A percentile compares a stretch with the other conserved stretches of the same genome.
Conservation (phyloP, 257 asterid species). For the Solanum paucissectum region DNA sequence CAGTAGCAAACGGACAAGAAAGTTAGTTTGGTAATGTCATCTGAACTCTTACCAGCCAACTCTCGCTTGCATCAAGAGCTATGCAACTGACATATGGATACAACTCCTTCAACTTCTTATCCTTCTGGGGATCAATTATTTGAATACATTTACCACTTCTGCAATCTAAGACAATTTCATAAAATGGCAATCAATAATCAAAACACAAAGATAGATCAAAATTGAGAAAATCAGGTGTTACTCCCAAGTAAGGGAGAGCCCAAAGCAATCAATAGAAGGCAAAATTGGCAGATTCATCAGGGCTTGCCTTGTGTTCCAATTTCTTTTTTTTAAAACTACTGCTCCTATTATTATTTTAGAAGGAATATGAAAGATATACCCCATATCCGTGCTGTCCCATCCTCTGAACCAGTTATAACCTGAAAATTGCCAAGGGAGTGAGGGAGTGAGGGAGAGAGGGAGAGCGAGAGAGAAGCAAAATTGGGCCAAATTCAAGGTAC, state of each 20-base stretch:
- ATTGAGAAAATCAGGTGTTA: background rate
- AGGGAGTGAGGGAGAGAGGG: background rate
- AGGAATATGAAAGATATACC: slow-evolving; percentile 32
- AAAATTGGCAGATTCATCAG: background rate
- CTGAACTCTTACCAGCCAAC: slow-evolving; percentile 83
- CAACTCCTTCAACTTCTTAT: slow-evolving; percentile 26
- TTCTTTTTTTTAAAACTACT: background rate
- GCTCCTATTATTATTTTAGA: background rate
- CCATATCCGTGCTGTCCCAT: slow-evolving; percentile 90
- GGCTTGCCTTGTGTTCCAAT: background rate
- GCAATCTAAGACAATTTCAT: slow-evolving; percentile 47
- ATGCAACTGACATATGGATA: slow-evolving; percentile 66
- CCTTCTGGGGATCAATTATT: slow-evolving; percentile 46
- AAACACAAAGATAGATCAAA: background rate
- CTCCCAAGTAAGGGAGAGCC: background rate
- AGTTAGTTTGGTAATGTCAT: background rate
- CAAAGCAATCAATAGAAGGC: background rate
- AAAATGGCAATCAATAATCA: background rate
- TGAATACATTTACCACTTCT: slow-evolving; percentile 82
- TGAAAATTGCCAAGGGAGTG: slow-evolving; percentile 18
- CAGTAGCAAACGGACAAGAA: background rate
- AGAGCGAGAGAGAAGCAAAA: background rate
- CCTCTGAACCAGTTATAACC: slow-evolving; percentile 98
- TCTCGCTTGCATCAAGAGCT: slow-evolving; percentile 87
- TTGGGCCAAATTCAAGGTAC: background rate